phyloP scores from a whole-genome alignment of 208 protist species.

The Trypanosoma grayi region DNA sequence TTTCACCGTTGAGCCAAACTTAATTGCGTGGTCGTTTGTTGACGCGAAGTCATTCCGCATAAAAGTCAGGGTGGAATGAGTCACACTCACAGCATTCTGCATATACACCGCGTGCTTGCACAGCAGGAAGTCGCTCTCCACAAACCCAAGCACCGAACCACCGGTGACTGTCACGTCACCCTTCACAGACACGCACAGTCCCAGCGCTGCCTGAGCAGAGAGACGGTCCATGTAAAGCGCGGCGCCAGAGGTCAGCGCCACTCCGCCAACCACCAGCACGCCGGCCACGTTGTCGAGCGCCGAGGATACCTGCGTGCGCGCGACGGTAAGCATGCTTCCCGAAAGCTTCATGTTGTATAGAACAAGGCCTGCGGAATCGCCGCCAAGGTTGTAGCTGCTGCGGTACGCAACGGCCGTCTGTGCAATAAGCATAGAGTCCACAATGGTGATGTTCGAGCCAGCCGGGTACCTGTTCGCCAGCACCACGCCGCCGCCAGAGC shows the following conservation, averaged over 20 bases:
- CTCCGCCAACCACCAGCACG: not conserved
- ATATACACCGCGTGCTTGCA: conserved; percentile 18
- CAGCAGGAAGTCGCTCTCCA: conserved; percentile 10
- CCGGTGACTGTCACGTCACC: conserved; percentile 2
- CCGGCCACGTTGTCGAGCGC: not conserved
- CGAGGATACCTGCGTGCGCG: conserved; percentile 7
- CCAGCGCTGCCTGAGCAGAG: not conserved
- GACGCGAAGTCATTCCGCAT: conserved; percentile 6
- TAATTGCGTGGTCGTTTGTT: conserved; percentile 1
- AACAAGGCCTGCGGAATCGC: not conserved
- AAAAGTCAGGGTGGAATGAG: not conserved
- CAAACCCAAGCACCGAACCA: conserved; percentile 9
- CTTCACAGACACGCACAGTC: conserved; percentile 4
- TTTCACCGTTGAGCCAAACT: not conserved
- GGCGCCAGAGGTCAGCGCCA: not conserved
- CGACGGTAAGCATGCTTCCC: conserved; percentile 12
- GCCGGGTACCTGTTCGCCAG: conserved; percentile 1
- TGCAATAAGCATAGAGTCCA: conserved; percentile 5
- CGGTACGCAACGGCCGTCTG: not conserved
- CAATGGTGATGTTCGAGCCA: not conserved
- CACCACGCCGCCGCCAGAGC: conserved; percentile 7
- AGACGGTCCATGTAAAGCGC: conserved; percentile 11
- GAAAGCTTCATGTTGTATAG: conserved; percentile 3
- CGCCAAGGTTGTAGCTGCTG: not conserved
- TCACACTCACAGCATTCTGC: not conserved